Evolutionary conservation across 2,329 filamentous ascomycete genomes (phyloP).

Genomic region (Delphinella strobiligena): DNA sequence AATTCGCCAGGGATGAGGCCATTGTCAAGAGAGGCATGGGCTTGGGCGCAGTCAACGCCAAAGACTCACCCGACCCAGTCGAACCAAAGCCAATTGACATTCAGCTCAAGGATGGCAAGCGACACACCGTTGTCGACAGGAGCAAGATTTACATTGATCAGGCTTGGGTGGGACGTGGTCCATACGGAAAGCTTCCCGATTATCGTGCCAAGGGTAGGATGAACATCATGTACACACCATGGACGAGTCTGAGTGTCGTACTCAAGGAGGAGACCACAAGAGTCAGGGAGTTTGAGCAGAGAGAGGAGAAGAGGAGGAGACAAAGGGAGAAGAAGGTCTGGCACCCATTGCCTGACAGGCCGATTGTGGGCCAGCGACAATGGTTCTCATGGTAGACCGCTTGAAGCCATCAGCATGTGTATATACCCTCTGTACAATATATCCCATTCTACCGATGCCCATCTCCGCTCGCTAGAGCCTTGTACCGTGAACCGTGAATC

Average conservation of each 20-base stretch:
- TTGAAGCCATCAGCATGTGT: too few species aligned
- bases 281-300: constrained; percentile 67
- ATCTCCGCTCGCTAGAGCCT: too few species aligned
- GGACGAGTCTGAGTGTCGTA: constrained; percentile 63
- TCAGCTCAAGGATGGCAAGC: constrained; percentile 61
- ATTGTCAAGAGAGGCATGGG: constrained; percentile 79
- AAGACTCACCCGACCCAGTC: constrained; percentile 8
- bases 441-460: not conserved
- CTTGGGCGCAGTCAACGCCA: constrained; percentile 31
- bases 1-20: constrained; percentile 70
- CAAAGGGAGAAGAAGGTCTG: constrained; percentile 69
- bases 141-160: constrained; percentile 83
- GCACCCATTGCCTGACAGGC: constrained; percentile 78
- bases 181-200: constrained; percentile 48
- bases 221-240: constrained; percentile 56
- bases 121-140: constrained; percentile 57
- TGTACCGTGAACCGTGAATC: not conserved
- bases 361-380: constrained; percentile 70
- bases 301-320: constrained; percentile 60
- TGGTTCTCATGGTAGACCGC: constrained; percentile 88
- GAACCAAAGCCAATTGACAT: constrained; percentile 42
- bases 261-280: constrained; percentile 91
- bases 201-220: constrained; percentile 66
- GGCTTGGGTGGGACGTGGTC: constrained; percentile 79
- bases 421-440: constrained; percentile 1